These are phyloP conservation scores for Euphrasia confusa DNA, from an alignment of 257 asterid genomes.

Conservation along the genomic window DNA sequence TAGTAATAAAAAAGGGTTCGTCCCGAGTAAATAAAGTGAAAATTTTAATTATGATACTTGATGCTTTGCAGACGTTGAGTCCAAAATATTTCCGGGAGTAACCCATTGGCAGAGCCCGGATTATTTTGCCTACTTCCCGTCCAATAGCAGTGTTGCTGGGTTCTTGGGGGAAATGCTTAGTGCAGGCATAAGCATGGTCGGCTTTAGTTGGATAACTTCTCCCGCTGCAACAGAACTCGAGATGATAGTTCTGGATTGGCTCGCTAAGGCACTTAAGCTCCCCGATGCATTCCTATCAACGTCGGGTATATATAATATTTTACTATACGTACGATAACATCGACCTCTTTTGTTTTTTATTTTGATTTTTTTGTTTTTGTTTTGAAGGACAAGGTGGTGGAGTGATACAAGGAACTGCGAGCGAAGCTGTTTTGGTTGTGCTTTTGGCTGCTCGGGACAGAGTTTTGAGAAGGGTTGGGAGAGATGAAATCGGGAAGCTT, in stretches of 20 bases:
- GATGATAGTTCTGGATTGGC: conserved; percentile 90
- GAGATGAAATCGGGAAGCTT: conserved; percentile 62
- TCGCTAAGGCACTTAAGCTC: conserved; percentile 72
- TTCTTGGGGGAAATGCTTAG: conserved; percentile 96
- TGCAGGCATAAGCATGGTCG: conserved; percentile 90
- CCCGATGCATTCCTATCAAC: conserved; percentile 46
- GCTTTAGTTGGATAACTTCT: conserved; percentile 94
- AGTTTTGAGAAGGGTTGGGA: conserved; percentile 60
- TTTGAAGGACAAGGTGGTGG: conserved; percentile 82
- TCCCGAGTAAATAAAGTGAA: background rate
- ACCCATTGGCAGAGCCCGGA: conserved; percentile 98
- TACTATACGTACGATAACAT: background rate
- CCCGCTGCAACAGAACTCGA: conserved; percentile 99
- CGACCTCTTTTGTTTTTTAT: too few species aligned
- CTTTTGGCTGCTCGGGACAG: conserved; percentile 91
- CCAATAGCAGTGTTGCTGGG: conserved; percentile 87
- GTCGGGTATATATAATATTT: conserved; percentile 33
- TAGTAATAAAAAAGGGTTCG: background rate
- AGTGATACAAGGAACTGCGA: conserved; percentile 89
- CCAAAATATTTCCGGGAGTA: conserved; percentile 86
- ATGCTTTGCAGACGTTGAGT: conserved; percentile 48
- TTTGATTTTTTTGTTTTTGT: background rate
- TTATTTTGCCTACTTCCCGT: conserved; percentile 84
- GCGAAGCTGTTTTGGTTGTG: conserved; percentile 88
- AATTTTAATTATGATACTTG: too few species aligned